A percentile compares a stretch with the other conserved stretches of the same genome.
Conservation (phyloP, 2,329 filamentous ascomycete genomes). For the Trichoderma atroviride region DNA sequence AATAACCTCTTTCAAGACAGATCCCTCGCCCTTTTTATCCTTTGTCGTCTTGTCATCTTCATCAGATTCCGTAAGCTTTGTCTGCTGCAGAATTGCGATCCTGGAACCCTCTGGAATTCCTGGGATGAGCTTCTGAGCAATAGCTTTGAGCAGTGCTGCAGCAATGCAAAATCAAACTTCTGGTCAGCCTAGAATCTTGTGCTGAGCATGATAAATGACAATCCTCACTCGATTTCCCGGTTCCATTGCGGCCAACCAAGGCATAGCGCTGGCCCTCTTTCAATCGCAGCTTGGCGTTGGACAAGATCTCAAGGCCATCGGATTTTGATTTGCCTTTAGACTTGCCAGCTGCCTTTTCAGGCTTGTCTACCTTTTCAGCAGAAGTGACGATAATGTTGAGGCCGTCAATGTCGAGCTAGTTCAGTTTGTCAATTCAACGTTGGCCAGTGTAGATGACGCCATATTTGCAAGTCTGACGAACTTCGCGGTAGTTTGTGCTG, state of each 20-base stretch:
- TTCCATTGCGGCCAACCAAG: conserved; percentile 77
- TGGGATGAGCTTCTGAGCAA: conserved; percentile 77
- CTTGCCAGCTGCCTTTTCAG: conserved; percentile 47
- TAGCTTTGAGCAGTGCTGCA: conserved; percentile 69
- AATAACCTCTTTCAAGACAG: conserved; percentile 70
- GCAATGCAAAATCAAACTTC: background rate
- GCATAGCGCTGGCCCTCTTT: conserved; percentile 77
- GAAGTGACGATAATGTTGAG: conserved; percentile 68
- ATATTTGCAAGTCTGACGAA: conserved; percentile 35
- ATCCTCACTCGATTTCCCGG: conserved; percentile 74
- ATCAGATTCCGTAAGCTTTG: conserved; percentile 41
- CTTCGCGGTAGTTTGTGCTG: conserved; percentile 59
- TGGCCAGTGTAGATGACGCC: background rate
- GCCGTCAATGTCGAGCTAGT: conserved; percentile 69
- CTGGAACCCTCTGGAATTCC: conserved; percentile 69
- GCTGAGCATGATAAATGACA: background rate
- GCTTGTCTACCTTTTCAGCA: conserved; percentile 33
- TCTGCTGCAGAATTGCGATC: conserved; percentile 72
- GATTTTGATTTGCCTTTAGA: conserved; percentile 50
- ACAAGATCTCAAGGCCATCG: conserved; percentile 67
- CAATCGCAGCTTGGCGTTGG: conserved; percentile 68
- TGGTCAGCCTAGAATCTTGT: background rate
- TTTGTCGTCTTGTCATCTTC: conserved; percentile 35
- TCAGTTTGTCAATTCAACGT: background rate
- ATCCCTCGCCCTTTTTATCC: conserved; percentile 31